A percentile compares a stretch with the other conserved stretches of the same genome.
phyloP scores from a whole-genome alignment of 2,329 filamentous ascomycete species.

The Cladophialophora bantiana region DNA sequence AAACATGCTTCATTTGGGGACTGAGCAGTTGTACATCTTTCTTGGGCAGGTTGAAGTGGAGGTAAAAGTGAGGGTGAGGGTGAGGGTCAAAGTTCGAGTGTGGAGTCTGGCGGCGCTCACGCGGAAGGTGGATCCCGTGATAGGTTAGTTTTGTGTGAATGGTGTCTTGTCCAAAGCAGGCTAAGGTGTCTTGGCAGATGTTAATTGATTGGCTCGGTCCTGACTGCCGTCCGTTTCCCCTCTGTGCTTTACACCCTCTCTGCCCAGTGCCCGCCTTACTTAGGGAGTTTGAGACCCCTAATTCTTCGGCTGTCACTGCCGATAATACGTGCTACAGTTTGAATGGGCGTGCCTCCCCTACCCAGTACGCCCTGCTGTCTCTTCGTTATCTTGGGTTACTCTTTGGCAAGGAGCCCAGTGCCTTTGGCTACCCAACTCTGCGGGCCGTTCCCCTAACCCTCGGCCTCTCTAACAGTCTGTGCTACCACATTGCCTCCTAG shows the following conservation, averaged over 20 bases:
- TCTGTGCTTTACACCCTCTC: not conserved
- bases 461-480: too few relatives aligned
- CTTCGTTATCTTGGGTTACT: too few relatives aligned
- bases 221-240: not conserved
- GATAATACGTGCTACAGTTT: not conserved
- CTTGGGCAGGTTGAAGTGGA: too few relatives aligned
- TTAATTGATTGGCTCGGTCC: not conserved
- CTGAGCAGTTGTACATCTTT: too few relatives aligned
- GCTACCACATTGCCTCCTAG: not conserved
- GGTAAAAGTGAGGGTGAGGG: not conserved
- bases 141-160: not conserved
- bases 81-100: constrained; percentile 8
- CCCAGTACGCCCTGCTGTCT: too few relatives aligned
- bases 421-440: too few relatives aligned
- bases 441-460: too few relatives aligned
- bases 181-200: not conserved
- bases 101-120: not conserved
- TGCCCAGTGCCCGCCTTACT: not conserved
- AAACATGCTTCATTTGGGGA: too few relatives aligned
- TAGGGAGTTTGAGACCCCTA: not conserved
- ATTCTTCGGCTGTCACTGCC: not conserved
- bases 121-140: constrained; percentile 7
- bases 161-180: not conserved
- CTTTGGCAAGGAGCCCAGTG: too few relatives aligned
- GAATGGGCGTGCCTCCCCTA: not conserved